These are phyloP conservation scores for Gossypium lobatum DNA, from an alignment of 441 rosid species.

Conservation along the genomic window DNA sequence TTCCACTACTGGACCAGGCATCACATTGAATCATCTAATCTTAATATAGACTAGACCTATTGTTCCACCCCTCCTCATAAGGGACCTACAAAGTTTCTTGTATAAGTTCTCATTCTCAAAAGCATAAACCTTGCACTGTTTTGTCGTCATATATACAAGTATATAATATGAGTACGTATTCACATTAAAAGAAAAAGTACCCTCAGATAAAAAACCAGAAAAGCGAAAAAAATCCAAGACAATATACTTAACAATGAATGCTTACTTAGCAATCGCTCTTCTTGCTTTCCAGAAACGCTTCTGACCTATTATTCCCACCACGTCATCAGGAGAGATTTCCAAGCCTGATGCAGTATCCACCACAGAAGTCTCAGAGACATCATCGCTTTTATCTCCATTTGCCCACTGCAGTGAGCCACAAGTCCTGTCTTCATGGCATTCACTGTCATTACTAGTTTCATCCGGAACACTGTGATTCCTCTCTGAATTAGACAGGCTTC, in stretches of 20 bases:
- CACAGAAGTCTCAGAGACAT: conserved; percentile 51
- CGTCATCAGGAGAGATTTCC: conserved; percentile 71
- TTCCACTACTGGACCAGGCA: neutral
- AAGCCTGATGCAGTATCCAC: conserved; percentile 48
- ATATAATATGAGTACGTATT: conserved; percentile 2
- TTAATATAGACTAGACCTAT: neutral
- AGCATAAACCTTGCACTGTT: neutral
- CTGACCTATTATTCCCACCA: conserved; percentile 77
- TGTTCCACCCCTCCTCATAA: conserved; percentile 9
- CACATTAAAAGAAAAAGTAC: neutral
- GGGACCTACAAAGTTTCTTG: neutral
- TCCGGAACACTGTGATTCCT: conserved; percentile 26
- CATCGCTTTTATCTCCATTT: conserved; percentile 44
- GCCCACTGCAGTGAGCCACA: conserved; percentile 21
- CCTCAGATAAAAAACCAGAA: conserved; percentile 5
- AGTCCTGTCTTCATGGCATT: conserved; percentile 25
- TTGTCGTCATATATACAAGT: neutral
- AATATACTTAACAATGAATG: neutral
- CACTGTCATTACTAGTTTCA: conserved; percentile 30
- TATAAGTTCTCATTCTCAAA: neutral
- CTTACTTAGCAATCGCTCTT: conserved; percentile 81
- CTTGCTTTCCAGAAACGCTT: conserved; percentile 92
- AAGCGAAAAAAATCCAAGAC: neutral
- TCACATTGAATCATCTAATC: neutral
- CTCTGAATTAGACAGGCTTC: conserved; percentile 22